Base-by-base conservation (phyloP, 2,329 filamentous ascomycete genomes). In the Verticillium isaacii region DNA sequence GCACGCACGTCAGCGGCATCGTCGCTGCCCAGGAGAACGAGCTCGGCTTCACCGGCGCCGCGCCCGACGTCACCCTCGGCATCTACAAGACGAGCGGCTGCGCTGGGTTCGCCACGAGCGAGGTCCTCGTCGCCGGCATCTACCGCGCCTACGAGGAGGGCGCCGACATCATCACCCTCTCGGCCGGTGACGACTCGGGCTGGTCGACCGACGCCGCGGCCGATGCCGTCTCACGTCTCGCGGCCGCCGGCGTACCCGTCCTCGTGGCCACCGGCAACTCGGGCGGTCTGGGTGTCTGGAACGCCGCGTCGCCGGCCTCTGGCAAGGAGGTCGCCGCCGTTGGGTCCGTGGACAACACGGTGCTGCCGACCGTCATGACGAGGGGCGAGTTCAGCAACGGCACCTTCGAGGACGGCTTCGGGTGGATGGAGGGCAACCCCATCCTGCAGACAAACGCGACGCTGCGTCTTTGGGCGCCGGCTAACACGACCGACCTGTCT, bases 1-100 rank as follows among this genome's bases (percentile, higher is more conserved):
- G 79, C 2, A 81, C 79, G 0, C 77, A 79, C 62, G 75, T 79
- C 32, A 72, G 78, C 9, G 80, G 80, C 45, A 79, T 80, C 61
- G 76, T 82, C 58, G 79, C 75, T 45, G 80, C 79, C 4, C 73
- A 78, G 61, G 65, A 69, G 12, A 75, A 78, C 63, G 67, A 68
- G 0, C 71, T 73, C 41, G 72, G 74, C 36, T 76, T 78, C 64
- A 72, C 73, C 23, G 78, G 78, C 50, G 78, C 74, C 11, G 76
- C 77, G 0, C 78, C 76, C 1, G 74, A 74, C 58, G 77, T 75
- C 5, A 75, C 72, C 6, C 66, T 81, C 6, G 77, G 74, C 23
- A 72, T 72, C 59, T 80, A 79, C 67, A 72, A 73, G 57, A 73
- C 77, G 23, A 73, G 75, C 60, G 72, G 71, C 37, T 79, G 77